Base-by-base conservation (phyloP, 2,329 filamentous ascomycete genomes). In the Blastomyces silverae region DNA sequence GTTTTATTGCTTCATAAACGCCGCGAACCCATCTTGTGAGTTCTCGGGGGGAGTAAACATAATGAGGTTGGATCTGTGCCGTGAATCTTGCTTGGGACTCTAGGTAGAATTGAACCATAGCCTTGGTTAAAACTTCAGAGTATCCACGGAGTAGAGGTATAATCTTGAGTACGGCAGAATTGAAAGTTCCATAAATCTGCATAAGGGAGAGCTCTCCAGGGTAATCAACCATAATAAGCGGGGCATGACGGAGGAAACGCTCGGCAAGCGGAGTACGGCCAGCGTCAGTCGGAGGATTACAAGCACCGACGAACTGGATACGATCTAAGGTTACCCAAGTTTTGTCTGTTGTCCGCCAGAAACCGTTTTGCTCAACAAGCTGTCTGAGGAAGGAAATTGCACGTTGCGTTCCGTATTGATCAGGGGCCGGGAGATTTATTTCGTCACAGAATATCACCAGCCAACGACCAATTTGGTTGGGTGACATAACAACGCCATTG, bases 201-300 rank as follows among this genome's bases (percentile, higher is more conserved):
- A 88, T 89, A 48, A 99, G 85, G 3, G 95, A 99, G 55, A 92
- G 83, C 79, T 99, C 92, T 72, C 95, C 94, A 66, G 94, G 94
- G 73, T 99, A 99, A 74, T 99, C 94, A 53, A 99, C 95, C 95
- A 99, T 99, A 78, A 99, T 90, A 64, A 99, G 85, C n/a, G 94
- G 94, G 20, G 94, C 92, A 76, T 99, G 95, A 66, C 95, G 87
- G 69, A 99, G 83, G 85, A 99, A 99, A 71, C 94, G 85, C 61
- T 91, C 87, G 55, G 91, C 94, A 81, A 99, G 88, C 0, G 94
- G 89, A 15, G 94, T 97, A 84, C 94, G 92, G 34, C 94, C 94
- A 70, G 92, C 92, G 79, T 99, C 95, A 0, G 94, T 97, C 0
- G 94, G 94, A 71, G 94, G 95, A 78, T 99, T 99, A 77, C 94